Conservation (phyloP, 2,329 filamentous ascomycete species). For the Colletotrichum theobromicola region DNA sequence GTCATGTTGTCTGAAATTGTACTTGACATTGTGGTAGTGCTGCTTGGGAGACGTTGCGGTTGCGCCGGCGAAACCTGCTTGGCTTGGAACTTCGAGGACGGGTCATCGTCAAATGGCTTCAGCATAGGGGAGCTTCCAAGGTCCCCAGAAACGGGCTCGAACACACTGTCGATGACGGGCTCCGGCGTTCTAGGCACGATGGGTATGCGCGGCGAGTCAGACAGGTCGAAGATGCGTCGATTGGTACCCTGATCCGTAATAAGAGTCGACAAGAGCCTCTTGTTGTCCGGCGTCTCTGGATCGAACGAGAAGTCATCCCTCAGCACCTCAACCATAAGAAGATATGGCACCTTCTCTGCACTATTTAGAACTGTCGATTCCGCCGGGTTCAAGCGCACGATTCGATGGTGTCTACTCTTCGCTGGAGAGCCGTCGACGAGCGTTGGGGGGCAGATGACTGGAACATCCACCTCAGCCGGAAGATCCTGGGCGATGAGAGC, state of each 20-base stretch:
- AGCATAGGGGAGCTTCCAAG: slow-evolving; percentile 76
- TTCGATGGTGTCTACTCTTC: slow-evolving; percentile 80
- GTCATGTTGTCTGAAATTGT: slow-evolving; percentile 65
- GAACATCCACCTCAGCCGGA: slow-evolving; percentile 84
- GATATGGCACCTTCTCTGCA: slow-evolving; percentile 83
- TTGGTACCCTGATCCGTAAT: slow-evolving; percentile 61
- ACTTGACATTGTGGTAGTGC: slow-evolving; percentile 61
- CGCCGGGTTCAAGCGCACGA: slow-evolving; percentile 82
- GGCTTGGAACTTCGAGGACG: slow-evolving; percentile 19
- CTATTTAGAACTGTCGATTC: slow-evolving; percentile 87
- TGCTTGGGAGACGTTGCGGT: slow-evolving; percentile 64
- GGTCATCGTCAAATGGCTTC: slow-evolving; percentile 57
- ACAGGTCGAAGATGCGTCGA: slow-evolving; percentile 69
- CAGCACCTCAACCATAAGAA: slow-evolving; percentile 84
- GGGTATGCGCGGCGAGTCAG: slow-evolving; percentile 66
- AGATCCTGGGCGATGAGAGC: slow-evolving; percentile 82
- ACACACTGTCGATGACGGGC: slow-evolving; percentile 71
- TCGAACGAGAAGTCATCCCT: slow-evolving; percentile 85
- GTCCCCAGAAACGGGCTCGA: slow-evolving; percentile 82
- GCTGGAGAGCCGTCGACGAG: slow-evolving; percentile 75
- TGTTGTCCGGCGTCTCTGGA: slow-evolving; percentile 75
- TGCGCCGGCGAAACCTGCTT: slow-evolving; percentile 35
- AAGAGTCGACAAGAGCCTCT: slow-evolving; percentile 65
- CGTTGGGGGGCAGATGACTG: slow-evolving; percentile 79
- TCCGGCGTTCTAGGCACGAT: slow-evolving; percentile 46